A percentile compares a stretch with the other conserved stretches of the same genome.
Evolutionary conservation across 2,329 filamentous ascomycete genomes (phyloP).

Genomic region (Diplodia intermedia): DNA sequence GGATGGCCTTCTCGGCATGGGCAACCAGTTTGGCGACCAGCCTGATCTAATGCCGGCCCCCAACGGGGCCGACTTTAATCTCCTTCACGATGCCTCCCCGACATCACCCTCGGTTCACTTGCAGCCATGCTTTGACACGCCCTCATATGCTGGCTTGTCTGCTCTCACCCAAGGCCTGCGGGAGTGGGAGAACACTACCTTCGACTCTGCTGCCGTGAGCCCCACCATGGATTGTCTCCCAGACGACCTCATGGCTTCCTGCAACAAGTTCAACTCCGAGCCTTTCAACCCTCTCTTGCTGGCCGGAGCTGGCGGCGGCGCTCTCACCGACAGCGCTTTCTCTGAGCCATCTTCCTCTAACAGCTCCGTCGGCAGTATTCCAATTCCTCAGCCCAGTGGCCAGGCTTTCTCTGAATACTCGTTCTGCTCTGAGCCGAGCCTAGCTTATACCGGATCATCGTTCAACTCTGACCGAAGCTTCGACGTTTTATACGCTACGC

Average conservation of each 20-base stretch:
- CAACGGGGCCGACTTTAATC: constrained; percentile 5
- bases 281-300: constrained; percentile 22
- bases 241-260: constrained; percentile 12
- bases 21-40: constrained; percentile 11
- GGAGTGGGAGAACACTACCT: background rate
- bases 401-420: constrained; percentile 22
- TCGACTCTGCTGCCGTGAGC: background rate
- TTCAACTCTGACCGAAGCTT: constrained; percentile 20
- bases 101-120: constrained; percentile 17
- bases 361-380: constrained; percentile 27
- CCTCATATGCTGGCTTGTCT: background rate
- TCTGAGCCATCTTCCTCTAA: constrained; percentile 5
- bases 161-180: constrained; percentile 17
- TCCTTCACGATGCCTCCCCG: constrained; percentile 17
- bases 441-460: constrained; percentile 30
- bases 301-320: background rate
- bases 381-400: constrained; percentile 18
- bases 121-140: background rate
- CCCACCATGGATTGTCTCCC: constrained; percentile 1
- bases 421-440: constrained; percentile 23
- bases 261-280: constrained; percentile 12
- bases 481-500: constrained; percentile 4
- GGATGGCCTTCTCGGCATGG: constrained; percentile 12
- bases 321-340: background rate
- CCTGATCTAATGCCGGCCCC: constrained; percentile 6